These are phyloP conservation scores for Sideroxylon spinosum DNA, from an alignment of 179 eudicot species.

Conservation along the genomic window DNA sequence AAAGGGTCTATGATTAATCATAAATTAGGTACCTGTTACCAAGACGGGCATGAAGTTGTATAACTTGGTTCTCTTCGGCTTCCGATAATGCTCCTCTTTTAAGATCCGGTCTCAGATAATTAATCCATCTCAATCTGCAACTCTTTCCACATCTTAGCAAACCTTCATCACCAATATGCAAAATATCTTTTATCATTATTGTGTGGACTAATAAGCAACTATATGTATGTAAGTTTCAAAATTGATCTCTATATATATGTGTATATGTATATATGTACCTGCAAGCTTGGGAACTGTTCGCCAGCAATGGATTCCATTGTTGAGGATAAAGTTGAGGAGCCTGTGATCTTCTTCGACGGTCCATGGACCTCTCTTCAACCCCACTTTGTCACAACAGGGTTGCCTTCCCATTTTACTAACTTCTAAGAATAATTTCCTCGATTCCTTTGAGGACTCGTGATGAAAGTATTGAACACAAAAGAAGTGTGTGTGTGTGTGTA, in stretches of 20 bases:
- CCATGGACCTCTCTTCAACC: conserved; percentile 83
- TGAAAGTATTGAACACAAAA: background rate
- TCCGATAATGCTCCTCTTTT: conserved; percentile 64
- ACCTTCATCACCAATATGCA: conserved; percentile 35
- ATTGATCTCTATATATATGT: background rate
- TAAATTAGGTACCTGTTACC: conserved; percentile 54
- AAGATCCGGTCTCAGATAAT: conserved; percentile 68
- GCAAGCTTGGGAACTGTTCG: conserved; percentile 71
- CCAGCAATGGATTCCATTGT: conserved; percentile 74
- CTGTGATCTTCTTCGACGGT: conserved; percentile 69
- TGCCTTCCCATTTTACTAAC: conserved; percentile 58
- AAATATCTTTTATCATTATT: background rate
- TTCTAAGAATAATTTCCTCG: background rate
- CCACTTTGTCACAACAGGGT: conserved; percentile 73
- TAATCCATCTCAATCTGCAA: conserved; percentile 75
- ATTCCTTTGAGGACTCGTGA: too few species aligned
- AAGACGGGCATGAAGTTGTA: conserved; percentile 68
- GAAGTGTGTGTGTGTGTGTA: background rate
- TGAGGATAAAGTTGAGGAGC: conserved; percentile 57
- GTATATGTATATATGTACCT: conserved; percentile 30
- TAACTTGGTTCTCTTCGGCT: conserved; percentile 60
- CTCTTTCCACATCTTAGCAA: conserved; percentile 73
- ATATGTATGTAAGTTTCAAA: too few species aligned
- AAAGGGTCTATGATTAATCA: too few species aligned
- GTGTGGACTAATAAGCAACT: too few species aligned